Percentiles rank a stretch among this genome's conserved stretches.
Conservation (phyloP, 1,284 basidiomycete genomes). For the Exobasidium cylindrosporum region DNA sequence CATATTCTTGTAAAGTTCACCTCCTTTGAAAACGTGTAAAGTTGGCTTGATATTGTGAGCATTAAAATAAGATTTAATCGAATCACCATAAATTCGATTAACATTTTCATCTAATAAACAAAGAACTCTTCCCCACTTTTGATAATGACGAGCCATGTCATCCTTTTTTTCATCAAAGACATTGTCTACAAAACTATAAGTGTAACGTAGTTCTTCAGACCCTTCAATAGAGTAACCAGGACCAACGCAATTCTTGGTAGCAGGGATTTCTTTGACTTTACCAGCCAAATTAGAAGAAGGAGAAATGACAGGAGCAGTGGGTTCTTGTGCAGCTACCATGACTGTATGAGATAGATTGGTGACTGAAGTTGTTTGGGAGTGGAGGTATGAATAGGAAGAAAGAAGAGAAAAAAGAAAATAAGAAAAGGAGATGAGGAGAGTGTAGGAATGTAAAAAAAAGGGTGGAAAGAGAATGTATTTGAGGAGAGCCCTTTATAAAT, state of each 20-base stretch:
- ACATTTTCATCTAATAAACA: constrained; percentile 58
- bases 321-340: not conserved
- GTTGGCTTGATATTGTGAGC: constrained; percentile 57
- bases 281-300: constrained; percentile 57
- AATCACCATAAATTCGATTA: constrained; percentile 52
- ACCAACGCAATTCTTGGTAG: constrained; percentile 35
- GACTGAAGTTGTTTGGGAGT: not conserved
- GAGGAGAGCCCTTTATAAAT: too few relatives aligned
- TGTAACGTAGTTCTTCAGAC: constrained; percentile 45
- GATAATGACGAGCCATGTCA: constrained; percentile 57
- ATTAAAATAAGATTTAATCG: constrained; percentile 52
- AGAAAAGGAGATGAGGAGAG: not conserved
- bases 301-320: not conserved
- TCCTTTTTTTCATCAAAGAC: constrained; percentile 57
- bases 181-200: constrained; percentile 57
- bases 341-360: not conserved
- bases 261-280: constrained; percentile 52
- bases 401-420: not conserved
- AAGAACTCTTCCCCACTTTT: constrained; percentile 58
- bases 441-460: too few relatives aligned
- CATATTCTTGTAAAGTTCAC: constrained; percentile 60
- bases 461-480: too few relatives aligned
- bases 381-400: not conserved
- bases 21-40: constrained; percentile 58
- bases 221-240: constrained; percentile 44